phyloP scores from a whole-genome alignment of 2,329 filamentous ascomycete genomes.

The Orbilia oligospora region DNA sequence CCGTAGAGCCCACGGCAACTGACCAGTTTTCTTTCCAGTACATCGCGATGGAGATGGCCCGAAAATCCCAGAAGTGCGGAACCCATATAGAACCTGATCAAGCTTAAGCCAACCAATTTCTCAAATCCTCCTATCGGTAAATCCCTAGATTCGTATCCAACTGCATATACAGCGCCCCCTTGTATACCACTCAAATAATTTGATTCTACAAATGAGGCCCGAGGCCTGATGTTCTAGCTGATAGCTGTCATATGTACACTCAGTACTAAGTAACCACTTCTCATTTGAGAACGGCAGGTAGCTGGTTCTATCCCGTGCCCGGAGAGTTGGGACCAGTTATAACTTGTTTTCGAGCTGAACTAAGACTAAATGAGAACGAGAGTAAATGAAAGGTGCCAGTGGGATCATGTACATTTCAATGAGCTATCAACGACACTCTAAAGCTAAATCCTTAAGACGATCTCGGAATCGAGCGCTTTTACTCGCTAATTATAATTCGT shows the following conservation, averaged over 20 bases:
- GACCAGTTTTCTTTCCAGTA: not conserved
- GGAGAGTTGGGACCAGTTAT: not conserved
- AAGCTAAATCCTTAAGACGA: not conserved
- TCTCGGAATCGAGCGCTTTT: not conserved
- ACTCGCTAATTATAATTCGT: not conserved
- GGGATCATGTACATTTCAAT: too few relatives aligned
- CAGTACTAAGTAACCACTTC: not conserved
- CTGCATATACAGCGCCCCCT: conserved; percentile 8
- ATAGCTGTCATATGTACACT: not conserved
- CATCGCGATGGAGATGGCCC: not conserved
- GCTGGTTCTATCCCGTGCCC: conserved; percentile 1
- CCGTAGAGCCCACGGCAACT: not conserved
- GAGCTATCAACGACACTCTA: not conserved
- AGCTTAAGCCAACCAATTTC: not conserved
- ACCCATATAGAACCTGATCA: not conserved
- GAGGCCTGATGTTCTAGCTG: not conserved
- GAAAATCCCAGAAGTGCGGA: not conserved
- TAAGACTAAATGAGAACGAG: not conserved
- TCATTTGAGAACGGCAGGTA: conserved; percentile 2
- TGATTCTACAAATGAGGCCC: not conserved
- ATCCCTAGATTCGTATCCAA: conserved; percentile 18
- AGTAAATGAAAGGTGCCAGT: too few relatives aligned
- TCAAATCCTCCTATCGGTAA: not conserved
- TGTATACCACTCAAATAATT: not conserved
- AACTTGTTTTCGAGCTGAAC: not conserved